Conservation (phyloP, 331 rosid genomes). For the Phaseolus coccineus region DNA sequence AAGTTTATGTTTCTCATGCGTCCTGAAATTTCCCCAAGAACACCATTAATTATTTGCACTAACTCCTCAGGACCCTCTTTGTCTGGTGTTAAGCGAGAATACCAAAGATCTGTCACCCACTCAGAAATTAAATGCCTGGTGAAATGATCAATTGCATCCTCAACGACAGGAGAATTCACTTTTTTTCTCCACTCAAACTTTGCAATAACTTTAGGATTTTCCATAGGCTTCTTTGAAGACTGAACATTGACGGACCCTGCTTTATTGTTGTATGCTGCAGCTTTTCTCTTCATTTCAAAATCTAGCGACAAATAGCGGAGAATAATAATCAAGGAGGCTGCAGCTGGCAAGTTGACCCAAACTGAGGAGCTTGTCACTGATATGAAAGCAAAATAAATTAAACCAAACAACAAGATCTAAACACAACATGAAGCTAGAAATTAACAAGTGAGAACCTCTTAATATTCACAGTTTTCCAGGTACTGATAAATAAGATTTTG, state of each 20-base stretch:
- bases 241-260: slow-evolving; percentile 55
- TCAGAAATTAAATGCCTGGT: slow-evolving; percentile 87
- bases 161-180: slow-evolving; percentile 92
- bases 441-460: slow-evolving; percentile 34
- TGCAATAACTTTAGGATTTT: slow-evolving; percentile 59
- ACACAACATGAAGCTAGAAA: slow-evolving; percentile 28
- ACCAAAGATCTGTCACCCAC: slow-evolving; percentile 97
- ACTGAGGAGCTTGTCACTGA: slow-evolving; percentile 99
- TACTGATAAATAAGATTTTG: slow-evolving; percentile 5
- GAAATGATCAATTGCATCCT: slow-evolving; percentile 88
- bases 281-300: slow-evolving; percentile 87
- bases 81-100: slow-evolving; percentile 90
- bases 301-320: slow-evolving; percentile 88
- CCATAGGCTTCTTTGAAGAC: slow-evolving; percentile 64
- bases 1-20: slow-evolving; percentile 90
- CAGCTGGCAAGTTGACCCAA: slow-evolving; percentile 96
- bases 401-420: slow-evolving; percentile 44
- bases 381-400: slow-evolving; percentile 50
- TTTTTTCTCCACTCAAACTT: slow-evolving; percentile 84
- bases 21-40: slow-evolving; percentile 84
- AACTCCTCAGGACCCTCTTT: slow-evolving; percentile 95
- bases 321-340: slow-evolving; percentile 75
- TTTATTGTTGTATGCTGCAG: slow-evolving; percentile 78
- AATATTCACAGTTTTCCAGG: slow-evolving; percentile 11
- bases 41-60: slow-evolving; percentile 70